Base-by-base conservation (phyloP, 2,329 filamentous ascomycete species). In the Podosphaera aphanis region DNA sequence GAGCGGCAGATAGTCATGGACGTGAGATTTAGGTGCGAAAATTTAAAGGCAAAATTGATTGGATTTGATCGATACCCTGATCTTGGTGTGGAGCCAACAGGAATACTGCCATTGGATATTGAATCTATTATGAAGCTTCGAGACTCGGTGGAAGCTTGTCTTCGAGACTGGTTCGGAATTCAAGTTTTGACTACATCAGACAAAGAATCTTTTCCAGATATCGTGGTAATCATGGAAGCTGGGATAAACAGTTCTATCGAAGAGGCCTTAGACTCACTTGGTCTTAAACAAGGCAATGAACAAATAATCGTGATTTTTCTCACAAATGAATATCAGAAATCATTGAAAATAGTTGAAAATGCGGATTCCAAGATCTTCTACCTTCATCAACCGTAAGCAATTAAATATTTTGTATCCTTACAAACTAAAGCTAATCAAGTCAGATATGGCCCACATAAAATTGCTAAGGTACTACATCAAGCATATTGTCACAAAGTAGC, bases 51-150 rank as follows among this genome's bases (percentile, higher is more conserved):
- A 19, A 47, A 49, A 16, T 50, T 59, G 5, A 49, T 54, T 18
- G 49, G 52, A 4, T 57, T 58, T 41, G 54, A 58, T 27, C 46
- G 51, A 33, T 56, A 56, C 45, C 56, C 56, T 7, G 55, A 57
- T 40, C 55, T 57, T n/a, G 31, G 49, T 5, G 56, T 57, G 43
- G 49, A 51, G 11, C 56, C 56, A n/a, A 56, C 55, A 25, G 57
- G 57, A 6, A 59, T 57, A 20, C 48, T 59, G 2, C 52, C 54
- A 11, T 42, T 51, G 1, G 56, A 58, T 18, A 46, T 48, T 16
- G 50, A 56, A 45, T 53, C 50, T 5, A 52, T 53, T 2, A 53
- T 57, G 48, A 37, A 54, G 20, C 49, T 58, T 8, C 57, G 55
- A 29, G 49, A 49, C 5, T 44, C 53, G 10, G 23, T 53, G 5